Conservation (phyloP, 208 protist genomes). For the Polymyxa betae region DNA sequence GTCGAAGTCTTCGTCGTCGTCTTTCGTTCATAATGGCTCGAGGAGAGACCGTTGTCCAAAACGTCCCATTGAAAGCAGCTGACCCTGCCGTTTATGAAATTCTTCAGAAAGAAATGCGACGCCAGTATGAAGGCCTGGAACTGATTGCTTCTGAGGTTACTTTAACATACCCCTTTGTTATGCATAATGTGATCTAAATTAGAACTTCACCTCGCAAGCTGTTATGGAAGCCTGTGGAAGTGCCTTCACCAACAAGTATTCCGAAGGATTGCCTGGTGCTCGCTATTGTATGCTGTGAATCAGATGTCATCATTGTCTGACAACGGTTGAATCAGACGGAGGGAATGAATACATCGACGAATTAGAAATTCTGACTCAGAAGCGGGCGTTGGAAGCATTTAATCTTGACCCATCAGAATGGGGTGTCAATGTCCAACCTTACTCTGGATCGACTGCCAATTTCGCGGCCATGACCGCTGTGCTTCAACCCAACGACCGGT, state of each 20-base stretch:
- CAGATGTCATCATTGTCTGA: not conserved
- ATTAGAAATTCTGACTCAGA: slow-evolving; percentile 81
- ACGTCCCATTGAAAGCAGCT: slow-evolving; percentile 68
- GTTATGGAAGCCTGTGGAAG: slow-evolving; percentile 96
- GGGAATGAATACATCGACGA: slow-evolving; percentile 96
- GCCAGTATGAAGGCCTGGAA: slow-evolving; percentile 81
- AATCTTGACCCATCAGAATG: slow-evolving; percentile 87
- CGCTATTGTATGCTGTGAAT: slow-evolving; percentile 61
- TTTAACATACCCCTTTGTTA: not conserved
- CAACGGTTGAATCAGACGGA: slow-evolving; percentile 84
- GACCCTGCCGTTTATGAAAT: slow-evolving; percentile 80
- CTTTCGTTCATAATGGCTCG: not conserved
- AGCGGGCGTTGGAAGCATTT: slow-evolving; percentile 90
- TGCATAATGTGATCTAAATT: slow-evolving; percentile 46
- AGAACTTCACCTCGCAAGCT: slow-evolving; percentile 97
- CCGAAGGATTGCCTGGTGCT: slow-evolving; percentile 92
- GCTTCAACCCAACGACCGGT: slow-evolving; percentile 91
- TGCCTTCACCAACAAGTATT: slow-evolving; percentile 98
- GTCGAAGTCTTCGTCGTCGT: too few relatives aligned
- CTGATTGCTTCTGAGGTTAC: slow-evolving; percentile 86
- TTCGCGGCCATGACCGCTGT: slow-evolving; percentile 94
- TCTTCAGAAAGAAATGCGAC: slow-evolving; percentile 77
- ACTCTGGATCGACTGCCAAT: slow-evolving; percentile 96
- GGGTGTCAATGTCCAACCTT: slow-evolving; percentile 99
- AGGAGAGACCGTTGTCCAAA: slow-evolving; percentile 6